These are phyloP conservation scores for Kwoniella shivajii DNA, from an alignment of 1,284 basidiomycete species.

Conservation along the genomic window DNA sequence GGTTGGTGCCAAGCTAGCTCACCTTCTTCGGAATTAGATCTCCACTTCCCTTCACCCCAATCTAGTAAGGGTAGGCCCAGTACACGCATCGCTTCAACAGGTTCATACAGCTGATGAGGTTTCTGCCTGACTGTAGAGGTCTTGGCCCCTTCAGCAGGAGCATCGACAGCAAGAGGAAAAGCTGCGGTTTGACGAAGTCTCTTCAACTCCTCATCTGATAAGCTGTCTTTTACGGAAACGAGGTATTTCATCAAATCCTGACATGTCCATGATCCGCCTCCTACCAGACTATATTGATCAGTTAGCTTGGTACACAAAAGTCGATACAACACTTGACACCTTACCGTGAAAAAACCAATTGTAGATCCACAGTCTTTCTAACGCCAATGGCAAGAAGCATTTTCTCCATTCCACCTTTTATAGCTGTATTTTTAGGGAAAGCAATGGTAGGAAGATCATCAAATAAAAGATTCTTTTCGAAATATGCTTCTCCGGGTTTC, in stretches of 20 bases:
- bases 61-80: constrained; percentile 81
- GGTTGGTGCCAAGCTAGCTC: constrained; percentile 17
- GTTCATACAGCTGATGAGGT: constrained; percentile 81
- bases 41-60: constrained; percentile 85
- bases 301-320: neutral
- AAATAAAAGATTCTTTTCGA: constrained; percentile 84
- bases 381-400: constrained; percentile 79
- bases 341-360: constrained; percentile 80
- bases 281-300: constrained; percentile 56
- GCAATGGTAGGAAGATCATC: constrained; percentile 81
- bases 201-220: constrained; percentile 70
- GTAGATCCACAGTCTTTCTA: constrained; percentile 86
- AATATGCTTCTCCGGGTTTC: constrained; percentile 77
- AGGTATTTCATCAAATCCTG: constrained; percentile 76
- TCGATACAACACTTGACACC: constrained; percentile 24
- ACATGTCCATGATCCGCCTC: constrained; percentile 51
- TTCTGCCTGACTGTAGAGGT: constrained; percentile 57
- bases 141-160: constrained; percentile 41
- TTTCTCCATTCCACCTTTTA: constrained; percentile 78
- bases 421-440: constrained; percentile 65
- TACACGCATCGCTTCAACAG: constrained; percentile 69
- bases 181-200: constrained; percentile 77
- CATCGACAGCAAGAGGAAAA: constrained; percentile 67
- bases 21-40: constrained; percentile 80
- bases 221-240: constrained; percentile 75